Conservation (phyloP, 192 early-diverging fungal species). For the Backusella circina region DNA sequence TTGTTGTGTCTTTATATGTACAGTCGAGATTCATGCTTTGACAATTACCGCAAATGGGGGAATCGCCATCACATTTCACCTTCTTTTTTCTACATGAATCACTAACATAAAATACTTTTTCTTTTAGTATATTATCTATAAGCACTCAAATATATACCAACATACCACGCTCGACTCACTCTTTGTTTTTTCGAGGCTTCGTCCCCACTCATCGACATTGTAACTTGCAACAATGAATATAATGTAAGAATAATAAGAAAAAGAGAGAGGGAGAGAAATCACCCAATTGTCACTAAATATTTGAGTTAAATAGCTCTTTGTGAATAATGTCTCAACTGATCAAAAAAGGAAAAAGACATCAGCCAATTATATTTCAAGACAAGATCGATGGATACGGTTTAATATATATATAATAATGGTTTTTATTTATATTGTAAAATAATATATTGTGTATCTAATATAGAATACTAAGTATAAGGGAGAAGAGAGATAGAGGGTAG, state of each 20-base stretch:
- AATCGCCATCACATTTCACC: conserved; percentile 77
- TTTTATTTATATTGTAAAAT: not conserved
- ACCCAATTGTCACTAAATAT: not conserved
- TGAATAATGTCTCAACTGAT: not conserved
- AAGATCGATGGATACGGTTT: not conserved
- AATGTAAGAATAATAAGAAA: not conserved
- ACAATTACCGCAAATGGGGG: conserved; percentile 71
- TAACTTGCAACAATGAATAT: not conserved
- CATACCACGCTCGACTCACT: conserved; percentile 36
- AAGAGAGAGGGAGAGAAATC: not conserved
- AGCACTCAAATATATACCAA: not conserved
- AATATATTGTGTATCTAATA: too few species aligned
- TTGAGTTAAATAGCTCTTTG: not conserved
- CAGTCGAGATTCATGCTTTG: conserved; percentile 63
- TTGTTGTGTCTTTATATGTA: conserved; percentile 54
- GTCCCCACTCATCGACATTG: conserved; percentile 6
- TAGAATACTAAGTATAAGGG: not conserved
- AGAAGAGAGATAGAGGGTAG: not conserved
- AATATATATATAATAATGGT: not conserved
- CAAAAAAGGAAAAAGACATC: not conserved
- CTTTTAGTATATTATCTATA: not conserved
- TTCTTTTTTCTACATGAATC: conserved; percentile 81
- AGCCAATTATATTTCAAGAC: not conserved
- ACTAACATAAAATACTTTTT: conserved; percentile 28
- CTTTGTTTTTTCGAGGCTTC: conserved; percentile 27